Evolutionary conservation across 2,329 filamentous ascomycete species (phyloP).

Genomic region (Penicillium fuscoglaucum): DNA sequence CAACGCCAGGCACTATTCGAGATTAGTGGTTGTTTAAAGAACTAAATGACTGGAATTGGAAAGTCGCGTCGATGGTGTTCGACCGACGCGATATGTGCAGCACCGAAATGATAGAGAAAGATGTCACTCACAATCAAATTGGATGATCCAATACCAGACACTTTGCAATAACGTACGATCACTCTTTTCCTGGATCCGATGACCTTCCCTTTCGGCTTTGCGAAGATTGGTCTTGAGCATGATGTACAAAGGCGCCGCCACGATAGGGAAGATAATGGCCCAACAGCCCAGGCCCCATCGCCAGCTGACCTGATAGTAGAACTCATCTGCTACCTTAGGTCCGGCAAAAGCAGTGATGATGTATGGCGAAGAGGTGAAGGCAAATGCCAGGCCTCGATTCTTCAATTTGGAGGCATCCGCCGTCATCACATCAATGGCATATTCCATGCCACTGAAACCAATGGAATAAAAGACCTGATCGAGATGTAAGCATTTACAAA

Average conservation of each 20-base stretch:
- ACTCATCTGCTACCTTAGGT: conserved; percentile 50
- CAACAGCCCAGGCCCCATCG: conserved; percentile 63
- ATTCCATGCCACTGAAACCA: conserved; percentile 58
- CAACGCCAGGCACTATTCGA: conserved; percentile 51
- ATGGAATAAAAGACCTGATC: conserved; percentile 54
- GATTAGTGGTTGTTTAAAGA: neutral
- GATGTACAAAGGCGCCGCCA: conserved; percentile 54
- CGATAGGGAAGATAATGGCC: conserved; percentile 56
- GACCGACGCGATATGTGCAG: no score
- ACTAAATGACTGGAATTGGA: neutral
- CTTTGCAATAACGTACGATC: conserved; percentile 47
- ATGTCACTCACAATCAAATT: conserved; percentile 54
- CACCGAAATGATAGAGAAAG: neutral
- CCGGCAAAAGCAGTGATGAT: conserved; percentile 61
- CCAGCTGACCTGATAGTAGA: conserved; percentile 53
- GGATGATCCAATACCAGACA: conserved; percentile 53
- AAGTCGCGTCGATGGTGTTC: neutral
- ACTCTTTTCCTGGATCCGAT: conserved; percentile 45
- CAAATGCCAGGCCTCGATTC: conserved; percentile 62
- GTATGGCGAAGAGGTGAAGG: conserved; percentile 61
- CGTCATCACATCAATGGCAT: conserved; percentile 59
- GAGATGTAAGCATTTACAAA: conserved; percentile 15
- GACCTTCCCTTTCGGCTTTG: conserved; percentile 56
- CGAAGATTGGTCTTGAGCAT: conserved; percentile 54
- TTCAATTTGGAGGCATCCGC: conserved; percentile 61